Base-by-base conservation (phyloP, 805 yeast species). In the Scheffersomyces stipitis region DNA sequence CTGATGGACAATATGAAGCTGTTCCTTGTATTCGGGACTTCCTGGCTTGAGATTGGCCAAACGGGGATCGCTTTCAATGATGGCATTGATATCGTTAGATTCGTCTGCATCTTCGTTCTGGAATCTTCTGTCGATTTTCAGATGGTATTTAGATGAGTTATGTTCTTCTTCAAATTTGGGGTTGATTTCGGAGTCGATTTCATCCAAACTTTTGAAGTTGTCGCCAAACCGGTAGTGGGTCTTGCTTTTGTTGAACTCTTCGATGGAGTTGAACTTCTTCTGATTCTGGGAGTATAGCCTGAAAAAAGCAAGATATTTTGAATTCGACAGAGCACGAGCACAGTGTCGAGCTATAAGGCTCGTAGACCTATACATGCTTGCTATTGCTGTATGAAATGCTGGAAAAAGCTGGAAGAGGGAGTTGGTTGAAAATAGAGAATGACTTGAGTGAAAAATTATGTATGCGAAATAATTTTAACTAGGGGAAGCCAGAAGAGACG, bases 191-290 rank as follows among this genome's bases (percentile, higher is more conserved):
- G 30, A 30, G 24, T 49, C 54, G 31, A 52, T 34, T 3, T 52
- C 52, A 26, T 49, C 51, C 34, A 54, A 37, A 18, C 41, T 40
- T 18, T 40, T 41, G 31, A 52, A 49, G 30, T 47, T 50, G 26
- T 38, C 32, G 1, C 67, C 67, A 41, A 54, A 64, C 22, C 33
- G 44, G 40, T 59, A 64, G 18, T 49, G 44, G 12, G 54, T 59
- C 42, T 62, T 64, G 20, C 47, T 46, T 40, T 59, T 63, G 45
- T 69, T 67, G 55, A 67, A 66, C 14, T 62, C 63, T 4, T 68
- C 72, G 29, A 68, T 62, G 28, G 51, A 44, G 23, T 42, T 29
- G 41, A 14, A 29, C 26, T 38, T 38, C 14, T 42, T 31, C 13
- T 18, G 12, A 12, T 30, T 30, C n/a, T n/a, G n/a, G 13, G 39